phyloP scores from a whole-genome alignment of 2,329 filamentous ascomycete species.

The Plectosphaerella sp. region DNA sequence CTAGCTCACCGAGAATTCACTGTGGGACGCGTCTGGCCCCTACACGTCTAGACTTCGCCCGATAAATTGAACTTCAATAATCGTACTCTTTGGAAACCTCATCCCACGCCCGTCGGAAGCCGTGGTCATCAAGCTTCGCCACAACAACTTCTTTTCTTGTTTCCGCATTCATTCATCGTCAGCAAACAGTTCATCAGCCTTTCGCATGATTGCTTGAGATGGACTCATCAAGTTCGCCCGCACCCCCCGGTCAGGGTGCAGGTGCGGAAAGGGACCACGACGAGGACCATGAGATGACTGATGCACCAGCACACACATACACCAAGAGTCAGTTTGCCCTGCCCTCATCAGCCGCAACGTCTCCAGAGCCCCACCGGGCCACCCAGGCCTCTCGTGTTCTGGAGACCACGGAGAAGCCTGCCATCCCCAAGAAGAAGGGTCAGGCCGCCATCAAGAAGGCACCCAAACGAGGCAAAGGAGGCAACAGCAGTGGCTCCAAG shows the following conservation, averaged over 20 bases:
- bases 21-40: background rate
- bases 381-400: background rate
- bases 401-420: constrained; percentile 10
- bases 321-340: background rate
- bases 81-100: too few species aligned
- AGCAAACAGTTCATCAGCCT: background rate
- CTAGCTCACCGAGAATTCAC: too few species aligned
- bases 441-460: constrained; percentile 37
- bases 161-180: background rate
- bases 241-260: background rate
- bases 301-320: constrained; percentile 1
- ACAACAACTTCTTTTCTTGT: background rate
- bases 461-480: constrained; percentile 30
- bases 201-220: background rate
- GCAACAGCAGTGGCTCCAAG: constrained; percentile 15
- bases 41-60: too few species aligned
- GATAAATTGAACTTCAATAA: too few species aligned
- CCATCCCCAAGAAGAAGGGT: constrained; percentile 32
- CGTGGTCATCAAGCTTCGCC: too few species aligned
- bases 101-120: too few species aligned
- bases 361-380: constrained; percentile 14
- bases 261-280: constrained; percentile 1
- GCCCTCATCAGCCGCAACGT: constrained; percentile 11
- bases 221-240: background rate
- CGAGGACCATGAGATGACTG: constrained; percentile 7